phyloP scores from a whole-genome alignment of 2,329 filamentous ascomycete genomes.

The Balansia obtecta region DNA sequence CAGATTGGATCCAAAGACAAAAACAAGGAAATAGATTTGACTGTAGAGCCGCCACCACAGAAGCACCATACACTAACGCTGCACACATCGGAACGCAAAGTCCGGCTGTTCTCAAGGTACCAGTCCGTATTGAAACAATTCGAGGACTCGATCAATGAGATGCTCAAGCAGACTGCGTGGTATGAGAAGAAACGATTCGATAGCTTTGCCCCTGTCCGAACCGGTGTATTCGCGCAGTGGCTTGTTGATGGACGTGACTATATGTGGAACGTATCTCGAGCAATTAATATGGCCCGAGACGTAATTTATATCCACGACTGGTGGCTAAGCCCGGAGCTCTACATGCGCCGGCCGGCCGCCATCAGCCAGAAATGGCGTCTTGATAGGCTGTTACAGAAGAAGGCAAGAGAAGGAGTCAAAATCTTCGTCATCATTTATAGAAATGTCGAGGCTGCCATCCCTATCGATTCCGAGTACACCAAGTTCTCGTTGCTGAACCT shows the following conservation, averaged over 20 bases:
- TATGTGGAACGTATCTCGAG: slow-evolving; percentile 98
- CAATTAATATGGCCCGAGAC: slow-evolving; percentile 92
- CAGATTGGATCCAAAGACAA: slow-evolving; percentile 47
- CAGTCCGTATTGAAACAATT: slow-evolving; percentile 85
- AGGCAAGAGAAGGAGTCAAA: slow-evolving; percentile 91
- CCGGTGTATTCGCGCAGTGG: slow-evolving; percentile 85
- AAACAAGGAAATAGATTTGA: slow-evolving; percentile 32
- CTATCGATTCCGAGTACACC: slow-evolving; percentile 96
- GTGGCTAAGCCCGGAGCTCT: slow-evolving; percentile 95
- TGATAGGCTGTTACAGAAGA: slow-evolving; percentile 83
- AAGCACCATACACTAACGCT: slow-evolving; percentile 80
- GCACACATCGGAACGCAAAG: slow-evolving; percentile 82
- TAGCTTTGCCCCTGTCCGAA: slow-evolving; percentile 84
- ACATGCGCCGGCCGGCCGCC: slow-evolving; percentile 83
- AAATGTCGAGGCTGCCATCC: slow-evolving; percentile 93
- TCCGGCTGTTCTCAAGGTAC: slow-evolving; percentile 83
- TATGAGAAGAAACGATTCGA: slow-evolving; percentile 73
- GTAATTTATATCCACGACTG: slow-evolving; percentile 99
- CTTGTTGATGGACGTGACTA: slow-evolving; percentile 93
- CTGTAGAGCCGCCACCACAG: slow-evolving; percentile 21
- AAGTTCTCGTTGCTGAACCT: slow-evolving; percentile 93
- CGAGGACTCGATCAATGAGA: slow-evolving; percentile 80
- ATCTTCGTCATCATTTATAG: slow-evolving; percentile 96
- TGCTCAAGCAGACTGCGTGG: slow-evolving; percentile 77
- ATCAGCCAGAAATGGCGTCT: slow-evolving; percentile 98